A percentile compares a stretch with the other conserved stretches of the same genome.
phyloP scores from a whole-genome alignment of 1,139 yeast genomes.

The Arxiozyma bovina region DNA sequence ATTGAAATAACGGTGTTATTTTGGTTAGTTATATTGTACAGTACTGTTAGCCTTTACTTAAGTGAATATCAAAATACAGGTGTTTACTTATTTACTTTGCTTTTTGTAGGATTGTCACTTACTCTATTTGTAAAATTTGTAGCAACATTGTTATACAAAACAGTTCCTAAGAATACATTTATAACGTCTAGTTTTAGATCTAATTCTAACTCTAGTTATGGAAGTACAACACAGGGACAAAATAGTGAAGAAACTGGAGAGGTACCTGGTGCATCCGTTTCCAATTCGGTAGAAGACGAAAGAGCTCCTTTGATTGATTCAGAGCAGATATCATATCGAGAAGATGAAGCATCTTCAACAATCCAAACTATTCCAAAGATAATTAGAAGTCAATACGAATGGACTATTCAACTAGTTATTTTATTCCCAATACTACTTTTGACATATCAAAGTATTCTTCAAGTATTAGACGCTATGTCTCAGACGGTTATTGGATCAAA shows the following conservation, averaged over 20 bases:
- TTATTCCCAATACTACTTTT: slow-evolving; percentile 56
- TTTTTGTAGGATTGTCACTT: slow-evolving; percentile 44
- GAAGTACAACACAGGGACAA: background rate
- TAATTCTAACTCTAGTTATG: background rate
- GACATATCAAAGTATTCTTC: slow-evolving; percentile 38
- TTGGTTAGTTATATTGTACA: slow-evolving; percentile 49
- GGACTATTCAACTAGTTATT: slow-evolving; percentile 66
- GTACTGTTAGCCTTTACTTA: slow-evolving; percentile 38
- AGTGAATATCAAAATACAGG: slow-evolving; percentile 53
- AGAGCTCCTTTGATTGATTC: slow-evolving; percentile 9
- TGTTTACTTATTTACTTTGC: slow-evolving; percentile 43
- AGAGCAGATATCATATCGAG: background rate
- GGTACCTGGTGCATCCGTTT: background rate
- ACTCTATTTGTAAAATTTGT: slow-evolving; percentile 49
- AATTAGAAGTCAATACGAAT: slow-evolving; percentile 46
- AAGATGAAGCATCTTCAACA: background rate
- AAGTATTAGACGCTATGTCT: slow-evolving; percentile 53
- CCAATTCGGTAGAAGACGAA: slow-evolving; percentile 6
- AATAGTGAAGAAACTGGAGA: background rate
- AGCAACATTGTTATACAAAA: background rate
- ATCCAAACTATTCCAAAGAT: background rate
- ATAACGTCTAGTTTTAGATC: background rate
- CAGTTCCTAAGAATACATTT: background rate
- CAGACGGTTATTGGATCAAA: slow-evolving; percentile 64
- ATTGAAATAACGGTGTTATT: slow-evolving; percentile 46